Base-by-base conservation (phyloP, 2,329 filamentous ascomycete species). In the Botrytis porri region DNA sequence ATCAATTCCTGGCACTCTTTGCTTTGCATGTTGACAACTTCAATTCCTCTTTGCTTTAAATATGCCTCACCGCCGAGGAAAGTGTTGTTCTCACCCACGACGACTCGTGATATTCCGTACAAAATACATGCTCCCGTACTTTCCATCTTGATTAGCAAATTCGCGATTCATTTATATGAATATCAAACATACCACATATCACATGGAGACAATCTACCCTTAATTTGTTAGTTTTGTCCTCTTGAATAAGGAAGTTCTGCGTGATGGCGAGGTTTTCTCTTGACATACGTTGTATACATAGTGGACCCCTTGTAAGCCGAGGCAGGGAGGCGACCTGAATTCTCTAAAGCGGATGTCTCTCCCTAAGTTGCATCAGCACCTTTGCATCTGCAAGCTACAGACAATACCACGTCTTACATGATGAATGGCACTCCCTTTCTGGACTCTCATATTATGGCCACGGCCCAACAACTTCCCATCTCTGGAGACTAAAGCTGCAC, bases 11-110 rank as follows among this genome's bases (percentile, higher is more conserved):
- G 87, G 80, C 91, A 93, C 79, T 90, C 88, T 48, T 85, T 79
- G 77, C 88, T 88, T 77, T 92, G 86, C 74, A 94, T 77, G 45
- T 93, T 90, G n/a, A 93, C 84, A 5, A 95, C 90, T 79, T 94
- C 90, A 77, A 94, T 87, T 35, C 92, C 92, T 73, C 88, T 86
- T 76, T 87, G 84, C 81, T 87, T 86, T 57, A 95, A 84, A 78
- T 93, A 90, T 45, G 89, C 87, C 82, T 95, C 92, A 25, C 91
- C 92, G 7, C 72, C 72, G n/a, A 93, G 80, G 77, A 93, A 94
- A 32, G 87, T 94, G 79, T 88, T 88, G 82, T 94, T 94, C 84
- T 95, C 92, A 65, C 91, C 92, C 77, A 95, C 88, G 43, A 95
- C 92, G 4, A 94, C 91, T 35, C 92, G 87, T 64, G 87, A 85